A percentile compares a stretch with the other conserved stretches of the same genome.
These are phyloP conservation scores for Citrus glauca DNA, from an alignment of 345 rosid species.

Conservation along the genomic window DNA sequence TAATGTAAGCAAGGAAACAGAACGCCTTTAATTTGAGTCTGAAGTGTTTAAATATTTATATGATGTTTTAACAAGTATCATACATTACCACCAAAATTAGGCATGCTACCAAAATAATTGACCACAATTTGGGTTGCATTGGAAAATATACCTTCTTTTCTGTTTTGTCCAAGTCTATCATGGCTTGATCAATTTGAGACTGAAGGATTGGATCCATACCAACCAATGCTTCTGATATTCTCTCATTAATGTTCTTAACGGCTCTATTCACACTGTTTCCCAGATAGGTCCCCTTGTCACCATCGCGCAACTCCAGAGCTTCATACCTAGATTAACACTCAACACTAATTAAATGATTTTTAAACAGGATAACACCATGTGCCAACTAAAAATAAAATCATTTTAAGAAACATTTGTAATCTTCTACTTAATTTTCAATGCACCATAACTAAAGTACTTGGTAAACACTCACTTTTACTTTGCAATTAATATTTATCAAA, in stretches of 20 bases:
- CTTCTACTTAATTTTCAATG: background rate
- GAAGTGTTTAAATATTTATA: background rate
- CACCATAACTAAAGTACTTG: background rate
- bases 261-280: slow-evolving; percentile 93
- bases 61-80: background rate
- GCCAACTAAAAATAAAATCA: background rate
- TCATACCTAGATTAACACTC: slow-evolving; percentile 54
- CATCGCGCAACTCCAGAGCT: slow-evolving; percentile 91
- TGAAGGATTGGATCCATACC: slow-evolving; percentile 98
- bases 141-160: slow-evolving; percentile 71
- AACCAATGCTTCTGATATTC: slow-evolving; percentile 73
- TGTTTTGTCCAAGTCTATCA: slow-evolving; percentile 94
- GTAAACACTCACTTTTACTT: background rate
- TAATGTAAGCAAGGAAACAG: slow-evolving; percentile 11
- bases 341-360: background rate
- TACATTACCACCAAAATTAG: background rate
- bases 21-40: background rate
- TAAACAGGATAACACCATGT: background rate
- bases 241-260: slow-evolving; percentile 84
- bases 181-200: slow-evolving; percentile 91
- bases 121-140: background rate
- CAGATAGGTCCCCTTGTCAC: slow-evolving; percentile 86
- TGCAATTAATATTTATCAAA: too few relatives aligned
- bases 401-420: background rate
- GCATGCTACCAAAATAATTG: background rate